Base-by-base conservation (phyloP, 2,329 filamentous ascomycete species). In the Aspergillus uvarum region DNA sequence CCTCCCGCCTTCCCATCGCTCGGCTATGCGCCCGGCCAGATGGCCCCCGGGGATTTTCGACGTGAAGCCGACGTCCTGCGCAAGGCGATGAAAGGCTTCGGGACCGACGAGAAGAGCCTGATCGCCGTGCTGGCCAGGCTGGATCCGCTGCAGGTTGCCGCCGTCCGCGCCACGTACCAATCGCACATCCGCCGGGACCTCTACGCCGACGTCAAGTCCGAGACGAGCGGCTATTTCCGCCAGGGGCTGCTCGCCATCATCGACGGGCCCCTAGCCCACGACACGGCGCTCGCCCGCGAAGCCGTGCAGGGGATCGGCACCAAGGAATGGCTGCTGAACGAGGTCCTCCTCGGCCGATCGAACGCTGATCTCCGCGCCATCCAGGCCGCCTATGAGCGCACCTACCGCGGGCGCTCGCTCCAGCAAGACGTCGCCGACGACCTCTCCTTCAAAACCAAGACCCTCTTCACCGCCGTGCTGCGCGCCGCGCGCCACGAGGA, bases 331-430 rank as follows among this genome's bases (percentile, higher is more conserved):
- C 82, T 95, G 1, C 82, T 99, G 53, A 95, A 96, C 73, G 94
- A 98, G 67, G 84, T 96, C 5, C 82, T 98, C 2, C 84, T 97
- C 4, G 84, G 87, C 8, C 86, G 94, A 38, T 90, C 87, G 38
- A 98, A 98, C 70, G 92, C 92, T 35, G 94, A 98, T 68, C 81
- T 99, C 44, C 83, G 86, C 56, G 91, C 91, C 44, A 97, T 99
- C 81, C 96, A 96, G 79, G 76, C 81, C 51, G 84, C 87, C 19
- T 98, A 96, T 74, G 83, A 88, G 49, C 83, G 83, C 16, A 85
- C 83, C 0, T 92, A 88, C 79, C 80, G 81, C 42, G 26, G 26
- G 2, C 83, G 83, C 21, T 81, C 83, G 16, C 83, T 98, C 1
- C 89, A 93, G 68, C 78, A 81, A 12, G 89, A 90, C 57, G 85